phyloP scores from a whole-genome alignment of 2,329 filamentous ascomycete species.

The Arthroderma uncinatum region DNA sequence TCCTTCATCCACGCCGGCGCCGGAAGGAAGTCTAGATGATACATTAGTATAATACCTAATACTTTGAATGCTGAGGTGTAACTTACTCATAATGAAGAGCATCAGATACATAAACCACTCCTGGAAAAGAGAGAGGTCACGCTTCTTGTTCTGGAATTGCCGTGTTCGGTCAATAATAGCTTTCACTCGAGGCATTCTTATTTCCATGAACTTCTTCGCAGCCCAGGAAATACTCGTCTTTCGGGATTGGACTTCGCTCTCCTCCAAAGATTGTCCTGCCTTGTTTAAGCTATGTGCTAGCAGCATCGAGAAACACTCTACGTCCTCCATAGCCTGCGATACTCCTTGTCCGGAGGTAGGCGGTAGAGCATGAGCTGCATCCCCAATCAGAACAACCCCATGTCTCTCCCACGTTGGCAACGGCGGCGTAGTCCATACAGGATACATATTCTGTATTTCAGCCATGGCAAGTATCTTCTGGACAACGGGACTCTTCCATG shows the following conservation, averaged over 20 bases:
- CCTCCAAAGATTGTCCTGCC: conserved; percentile 6
- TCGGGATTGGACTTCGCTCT: conserved; percentile 5
- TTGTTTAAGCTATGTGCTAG: conserved; percentile 24
- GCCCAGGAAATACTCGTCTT: conserved; percentile 21
- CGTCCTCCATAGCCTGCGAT: conserved; percentile 47
- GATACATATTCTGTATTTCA: conserved; percentile 36
- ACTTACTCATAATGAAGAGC: conserved; percentile 27
- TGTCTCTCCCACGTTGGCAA: conserved; percentile 40
- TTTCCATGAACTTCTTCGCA: conserved; percentile 23
- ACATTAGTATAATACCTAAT: not conserved
- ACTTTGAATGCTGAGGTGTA: not conserved
- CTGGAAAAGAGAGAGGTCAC: conserved; percentile 23
- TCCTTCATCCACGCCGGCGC: conserved; percentile 12
- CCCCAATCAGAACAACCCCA: conserved; percentile 44
- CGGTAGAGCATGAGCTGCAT: conserved; percentile 47
- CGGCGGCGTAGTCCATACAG: conserved; percentile 39
- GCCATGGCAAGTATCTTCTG: conserved; percentile 30
- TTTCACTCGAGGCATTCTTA: conserved; percentile 28
- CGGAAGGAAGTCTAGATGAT: conserved; percentile 10
- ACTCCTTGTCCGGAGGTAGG: conserved; percentile 46
- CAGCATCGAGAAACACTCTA: conserved; percentile 37
- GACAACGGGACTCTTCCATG: conserved; percentile 40
- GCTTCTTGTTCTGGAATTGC: conserved; percentile 27
- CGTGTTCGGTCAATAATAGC: conserved; percentile 25
- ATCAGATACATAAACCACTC: conserved; percentile 31